Evolutionary conservation across 129 eudicot genomes (phyloP), one percentile per base, ranked within the genome.

Genomic region (Chrysanthemum lavandulifolium): DNA sequence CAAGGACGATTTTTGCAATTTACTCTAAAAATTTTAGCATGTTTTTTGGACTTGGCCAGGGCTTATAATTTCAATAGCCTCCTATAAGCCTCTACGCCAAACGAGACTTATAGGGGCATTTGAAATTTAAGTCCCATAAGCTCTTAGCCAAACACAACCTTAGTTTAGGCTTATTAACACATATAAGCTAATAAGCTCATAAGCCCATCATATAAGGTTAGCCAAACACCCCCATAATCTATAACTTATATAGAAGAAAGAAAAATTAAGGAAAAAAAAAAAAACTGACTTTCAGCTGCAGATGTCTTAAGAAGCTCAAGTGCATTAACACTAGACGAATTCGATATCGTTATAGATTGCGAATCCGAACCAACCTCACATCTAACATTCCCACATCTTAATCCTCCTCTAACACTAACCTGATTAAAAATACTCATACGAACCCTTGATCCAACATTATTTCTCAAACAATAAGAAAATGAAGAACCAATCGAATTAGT

Each of bases 271-370:
- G 3, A 52, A 16, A 45, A 29, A 29, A 14, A 29, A 1, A 10
- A 56, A 61, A 76, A 63, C 97, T 79, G 53, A 91, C 97, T 86
- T 76, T 82, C 84, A 13, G 84, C 89, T 1, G 91, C 80, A 68
- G 95, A 91, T 18, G 91, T 74, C 71, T 91, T 91, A 14, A 91
- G 95, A 27, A 82, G 76, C 79, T 91, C 79, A 72, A 87, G 82
- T 43, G 95, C 91, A 3, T 91, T 79, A 23, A 83, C 8, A 67
- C 83, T 85, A 2, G 84, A 75, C 0, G 70, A 51, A 77, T 71
- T 83, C 3, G 25, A 23, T 23, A 23, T 1, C 25, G 25, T 23
- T 23, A 23, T 23, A 23, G 25, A 0, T 23, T 23, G 25, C 25
- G 1, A 23, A 23, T 23, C 25, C 25, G 74, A 69, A 13, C 40